phyloP scores from a whole-genome alignment of 768 basidiomycete genomes.

The Russula sp. region DNA sequence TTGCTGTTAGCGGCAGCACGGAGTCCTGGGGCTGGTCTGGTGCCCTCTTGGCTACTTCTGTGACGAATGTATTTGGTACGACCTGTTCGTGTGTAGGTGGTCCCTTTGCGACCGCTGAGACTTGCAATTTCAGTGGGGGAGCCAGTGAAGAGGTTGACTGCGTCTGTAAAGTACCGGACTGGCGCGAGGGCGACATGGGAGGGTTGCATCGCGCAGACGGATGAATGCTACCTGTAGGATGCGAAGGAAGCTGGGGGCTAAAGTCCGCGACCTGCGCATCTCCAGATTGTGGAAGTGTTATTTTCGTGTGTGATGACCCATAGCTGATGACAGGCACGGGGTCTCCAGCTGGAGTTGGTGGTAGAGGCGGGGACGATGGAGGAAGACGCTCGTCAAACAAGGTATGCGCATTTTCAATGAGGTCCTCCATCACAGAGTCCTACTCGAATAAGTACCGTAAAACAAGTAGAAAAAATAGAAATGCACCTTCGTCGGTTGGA shows the following conservation, averaged over 20 bases:
- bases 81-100: background rate
- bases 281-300: slow-evolving; percentile 34
- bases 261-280: slow-evolving; percentile 50
- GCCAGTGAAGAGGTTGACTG: background rate
- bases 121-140: background rate
- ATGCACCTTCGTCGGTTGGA: slow-evolving; percentile 68
- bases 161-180: background rate
- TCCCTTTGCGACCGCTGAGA: background rate
- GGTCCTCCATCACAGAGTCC: slow-evolving; percentile 77
- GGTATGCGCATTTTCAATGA: slow-evolving; percentile 60
- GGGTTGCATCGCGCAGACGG: slow-evolving; percentile 48
- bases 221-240: slow-evolving; percentile 70
- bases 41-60: background rate
- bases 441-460: slow-evolving; percentile 24
- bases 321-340: slow-evolving; percentile 49
- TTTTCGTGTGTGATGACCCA: slow-evolving; percentile 64
- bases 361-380: slow-evolving; percentile 55
- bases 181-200: slow-evolving; percentile 7
- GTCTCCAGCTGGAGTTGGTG: slow-evolving; percentile 65
- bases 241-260: slow-evolving; percentile 57
- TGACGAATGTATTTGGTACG: background rate
- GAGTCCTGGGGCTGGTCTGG: background rate
- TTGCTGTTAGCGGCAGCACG: background rate
- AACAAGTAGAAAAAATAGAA: background rate
- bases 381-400: slow-evolving; percentile 54